Evolutionary conservation across 2,329 filamentous ascomycete species (phyloP), one percentile per base, ranked within the genome.

Genomic region (Trichoderma semiorbis): DNA sequence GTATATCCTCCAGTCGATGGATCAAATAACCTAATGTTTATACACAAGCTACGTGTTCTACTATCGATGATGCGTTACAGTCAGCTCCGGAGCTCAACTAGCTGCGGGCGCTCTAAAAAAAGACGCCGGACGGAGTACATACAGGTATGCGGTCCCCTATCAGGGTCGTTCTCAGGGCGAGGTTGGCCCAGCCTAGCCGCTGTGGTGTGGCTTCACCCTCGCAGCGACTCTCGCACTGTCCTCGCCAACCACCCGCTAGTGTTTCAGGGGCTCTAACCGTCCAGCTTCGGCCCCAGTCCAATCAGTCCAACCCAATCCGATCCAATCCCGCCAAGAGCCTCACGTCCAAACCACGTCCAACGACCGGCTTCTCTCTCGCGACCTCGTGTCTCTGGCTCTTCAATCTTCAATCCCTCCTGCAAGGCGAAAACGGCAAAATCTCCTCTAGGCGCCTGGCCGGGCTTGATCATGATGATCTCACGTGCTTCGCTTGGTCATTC

Each of bases 381-480:
- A 34, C 47, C 47, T 66, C 63, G 43, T 34, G 63, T 65, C 63
- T 65, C 43, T 34, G 60, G n/a, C 12, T 39, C 47, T 16, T 36
- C 34, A 36, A 36, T 36, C 65, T 8, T 69, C 36, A 50, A 34
- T 28, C 57, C 57, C 18, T 61, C 26, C 57, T 24, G 36, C 39
- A 50, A 55, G 64, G 39, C 66, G 39, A 62, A 61, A 34, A 53
- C 69, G 64, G 74, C 74, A 60, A n/a, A 32, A 32, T 66, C 7
- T 58, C 8, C 60, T 58, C n/a, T 47, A 68, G 69, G 57, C 58
- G 32, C 28, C 39, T 57, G 39, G 43, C 28, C 50, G 16, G n/a
- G 43, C 71, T 72, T 60, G 58, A 76, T 74, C 77, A 79, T 74
- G 75, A 80, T 80, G 79, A 77, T 74, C 77, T 75, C 75, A 76